Percentiles rank a stretch among this genome's conserved stretches.
These are phyloP conservation scores for Tausonia pullulans DNA, from an alignment of 1,284 basidiomycete genomes.

Conservation along the genomic window DNA sequence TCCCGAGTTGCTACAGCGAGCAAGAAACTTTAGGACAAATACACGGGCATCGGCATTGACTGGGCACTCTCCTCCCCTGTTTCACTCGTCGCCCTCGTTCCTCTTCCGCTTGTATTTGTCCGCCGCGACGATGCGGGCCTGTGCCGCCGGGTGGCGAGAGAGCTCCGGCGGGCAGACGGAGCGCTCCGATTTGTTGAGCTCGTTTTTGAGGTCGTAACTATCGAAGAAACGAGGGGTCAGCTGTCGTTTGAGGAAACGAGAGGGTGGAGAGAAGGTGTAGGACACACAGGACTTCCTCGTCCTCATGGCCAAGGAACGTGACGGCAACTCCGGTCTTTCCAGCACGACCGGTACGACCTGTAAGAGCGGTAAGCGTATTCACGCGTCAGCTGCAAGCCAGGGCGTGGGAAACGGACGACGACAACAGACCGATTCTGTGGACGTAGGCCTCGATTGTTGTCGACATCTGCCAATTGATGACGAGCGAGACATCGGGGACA, in stretches of 20 bases:
- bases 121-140: constrained; percentile 39
- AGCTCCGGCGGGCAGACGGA: constrained; percentile 80
- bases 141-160: constrained; percentile 77
- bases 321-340: constrained; percentile 87
- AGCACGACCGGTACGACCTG: constrained; percentile 90
- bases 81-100: constrained; percentile 52
- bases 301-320: constrained; percentile 90
- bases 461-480: constrained; percentile 97
- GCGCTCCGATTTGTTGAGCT: constrained; percentile 83
- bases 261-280: constrained; percentile 21
- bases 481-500: constrained; percentile 87
- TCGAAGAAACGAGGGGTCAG: neutral
- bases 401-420: constrained; percentile 14
- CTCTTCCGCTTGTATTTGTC: constrained; percentile 45
- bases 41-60: neutral
- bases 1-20: too few relatives aligned
- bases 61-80: neutral
- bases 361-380: neutral
- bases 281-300: constrained; percentile 91
- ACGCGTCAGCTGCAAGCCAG: neutral
- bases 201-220: constrained; percentile 85
- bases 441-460: constrained; percentile 92
- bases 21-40: too few relatives aligned
- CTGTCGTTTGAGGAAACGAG: constrained; percentile 3
- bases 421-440: constrained; percentile 76